phyloP scores from a whole-genome alignment of 148 eudicot genomes.

The Chenopodium berlandieri region DNA sequence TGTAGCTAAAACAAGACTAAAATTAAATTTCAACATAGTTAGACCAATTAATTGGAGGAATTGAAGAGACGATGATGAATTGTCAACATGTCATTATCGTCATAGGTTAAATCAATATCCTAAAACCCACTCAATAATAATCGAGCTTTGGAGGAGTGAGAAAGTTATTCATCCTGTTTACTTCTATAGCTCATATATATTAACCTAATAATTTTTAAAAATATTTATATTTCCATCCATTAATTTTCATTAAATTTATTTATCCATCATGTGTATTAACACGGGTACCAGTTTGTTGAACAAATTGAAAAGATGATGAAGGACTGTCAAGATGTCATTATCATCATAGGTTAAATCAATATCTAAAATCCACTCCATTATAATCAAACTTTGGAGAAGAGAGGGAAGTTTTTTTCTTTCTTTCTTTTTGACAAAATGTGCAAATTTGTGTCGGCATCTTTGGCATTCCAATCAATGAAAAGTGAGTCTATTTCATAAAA shows the following conservation, averaged over 20 bases:
- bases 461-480: background rate
- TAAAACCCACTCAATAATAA: background rate
- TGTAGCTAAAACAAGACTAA: background rate
- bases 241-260: too few species aligned
- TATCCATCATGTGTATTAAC: too few species aligned
- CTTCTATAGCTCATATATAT: too few species aligned
- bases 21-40: background rate
- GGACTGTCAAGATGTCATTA: background rate
- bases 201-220: too few species aligned
- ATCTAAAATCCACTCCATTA: background rate
- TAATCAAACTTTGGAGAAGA: background rate
- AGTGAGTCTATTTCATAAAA: background rate
- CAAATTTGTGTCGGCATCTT: background rate
- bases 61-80: background rate
- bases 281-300: too few species aligned
- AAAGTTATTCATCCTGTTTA: too few species aligned
- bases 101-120: background rate
- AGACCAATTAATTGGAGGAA: background rate
- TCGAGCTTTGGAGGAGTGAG: background rate
- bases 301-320: background rate
- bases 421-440: conserved; percentile 9
- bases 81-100: conserved; percentile 6
- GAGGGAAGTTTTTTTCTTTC: background rate
- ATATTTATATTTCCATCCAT: too few species aligned
- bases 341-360: conserved; percentile 1